Evolutionary conservation across 495 filamentous ascomycete genomes (phyloP), one percentile per base, ranked within the genome.

Genomic region (Aeminium ludgeri): DNA sequence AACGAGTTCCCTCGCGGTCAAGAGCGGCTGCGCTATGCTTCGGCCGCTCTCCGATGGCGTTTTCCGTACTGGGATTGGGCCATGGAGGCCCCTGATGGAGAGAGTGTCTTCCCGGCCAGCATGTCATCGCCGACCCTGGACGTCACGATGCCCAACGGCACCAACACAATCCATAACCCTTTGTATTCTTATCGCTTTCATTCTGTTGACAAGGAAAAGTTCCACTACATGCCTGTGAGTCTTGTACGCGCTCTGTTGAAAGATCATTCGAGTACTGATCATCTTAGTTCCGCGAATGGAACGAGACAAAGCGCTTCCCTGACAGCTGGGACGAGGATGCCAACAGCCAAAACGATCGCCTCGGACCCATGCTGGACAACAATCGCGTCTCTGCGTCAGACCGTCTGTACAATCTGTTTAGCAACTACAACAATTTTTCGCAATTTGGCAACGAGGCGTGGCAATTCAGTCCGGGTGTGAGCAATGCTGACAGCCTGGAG

Each of bases 21-120:
- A 0, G 49, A 59, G 11, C 55, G 60, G 36, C 54, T 62, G 28
- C 56, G 62, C n/a, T 70, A 72, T 47, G 55, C 58, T 33, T 49
- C 48, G 1, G 72, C 72, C 34, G 72, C 74, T 0, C 36, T 50
- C 18, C 59, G 62, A n/a, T 74, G 78, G 48, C 65, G 76, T 12
- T 63, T 74, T 16, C 76, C 76, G 3, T 82, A 74, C 54, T 78
- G 73, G 73, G 76, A 80, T 45, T 82, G 73, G 74, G 74, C 76
- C 20, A 59, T 62, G 17, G 43, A 44, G 11, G 66, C 70, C n/a
- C 59, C 72, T 17, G 36, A 32, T 10, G 58, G 61, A 1, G 57
- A 66, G 38, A 57, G 58, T 43, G 59, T 66, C 3, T 58, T 72
- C 28, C 72, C 74, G 3, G 13, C 35, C 12, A 68, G 62, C 40